A percentile compares a stretch with the other conserved stretches of the same genome.
Evolutionary conservation across 2,329 filamentous ascomycete genomes (phyloP).

Genomic region (Xylaria sp.): DNA sequence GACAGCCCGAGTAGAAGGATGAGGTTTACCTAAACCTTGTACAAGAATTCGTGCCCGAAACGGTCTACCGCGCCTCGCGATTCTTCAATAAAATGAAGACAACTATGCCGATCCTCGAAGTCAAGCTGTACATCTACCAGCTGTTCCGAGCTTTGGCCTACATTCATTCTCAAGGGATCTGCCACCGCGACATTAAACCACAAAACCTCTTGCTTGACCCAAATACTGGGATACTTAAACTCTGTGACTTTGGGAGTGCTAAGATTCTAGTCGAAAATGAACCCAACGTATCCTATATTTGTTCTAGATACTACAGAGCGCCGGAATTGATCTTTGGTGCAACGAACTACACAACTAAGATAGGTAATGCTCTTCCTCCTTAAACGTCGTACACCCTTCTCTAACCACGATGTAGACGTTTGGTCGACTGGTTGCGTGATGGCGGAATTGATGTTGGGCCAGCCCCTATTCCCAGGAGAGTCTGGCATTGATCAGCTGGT

Average conservation of each 20-base stretch:
- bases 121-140: conserved; percentile 99
- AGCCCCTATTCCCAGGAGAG: conserved; percentile 96
- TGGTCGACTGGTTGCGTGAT: conserved; percentile 99
- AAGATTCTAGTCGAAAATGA: conserved; percentile 99
- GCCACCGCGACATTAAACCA: conserved; percentile 98
- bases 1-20: conserved; percentile 70
- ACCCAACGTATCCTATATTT: conserved; percentile 99
- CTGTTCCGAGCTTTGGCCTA: conserved; percentile 97
- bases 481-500: conserved; percentile 98
- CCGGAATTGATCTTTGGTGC: conserved; percentile 98
- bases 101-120: conserved; percentile 97
- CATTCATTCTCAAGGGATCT: conserved; percentile 99
- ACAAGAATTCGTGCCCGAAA: conserved; percentile 97
- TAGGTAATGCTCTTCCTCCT: conserved; percentile 68
- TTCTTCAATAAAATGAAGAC: conserved; percentile 99
- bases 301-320: conserved; percentile 97
- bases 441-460: conserved; percentile 98
- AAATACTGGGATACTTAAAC: conserved; percentile 87
- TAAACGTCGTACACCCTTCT: not conserved
- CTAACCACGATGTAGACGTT: conserved; percentile 68
- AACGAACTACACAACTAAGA: conserved; percentile 99
- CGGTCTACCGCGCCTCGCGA: conserved; percentile 94
- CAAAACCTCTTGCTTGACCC: conserved; percentile 96
- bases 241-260: conserved; percentile 98
- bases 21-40: conserved; percentile 99